Evolutionary conservation across 305 asterid species (phyloP), one percentile per base, ranked within the genome.

Genomic region (Ajuga reptans): DNA sequence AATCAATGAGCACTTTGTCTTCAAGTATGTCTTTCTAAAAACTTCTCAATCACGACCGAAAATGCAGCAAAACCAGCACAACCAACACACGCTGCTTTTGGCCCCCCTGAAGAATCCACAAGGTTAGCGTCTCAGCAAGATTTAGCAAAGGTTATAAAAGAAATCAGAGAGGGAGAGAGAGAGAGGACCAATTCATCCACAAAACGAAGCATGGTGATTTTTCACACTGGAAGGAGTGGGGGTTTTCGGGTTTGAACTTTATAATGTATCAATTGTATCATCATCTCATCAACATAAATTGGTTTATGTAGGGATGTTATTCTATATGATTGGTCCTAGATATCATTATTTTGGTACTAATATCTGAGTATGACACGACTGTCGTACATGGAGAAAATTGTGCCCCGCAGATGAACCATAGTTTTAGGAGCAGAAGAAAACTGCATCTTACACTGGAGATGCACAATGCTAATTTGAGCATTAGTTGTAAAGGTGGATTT

Each of bases 31-130:
- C 88, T 80, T 63, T 87, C 93, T 42, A 87, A 55, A 78, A 87
- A 85, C 82, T 87, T 87, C 86, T 87, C 94, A 53, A 87, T 87
- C 72, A 82, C 82, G 3, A 87, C 91, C 0, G 94, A 87, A 75
- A 87, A 87, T 43, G 94, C 88, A 59, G 91, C 92, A 64, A 88
- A 88, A 27, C 92, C 95, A 57, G 89, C 97, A 69, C 98, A 92
- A n/a, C 97, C 98, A 39, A 46, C 77, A 54, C 98, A 92, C 14
- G 98, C 89, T 46, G 98, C 97, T 83, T 87, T 78, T 31, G 96
- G 95, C 41, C 98, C 97, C 52, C 95, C 97, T 90, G 83, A 62
- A 70, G 65, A 69, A 69, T 64, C 21, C 67, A 76, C 41, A 56
- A 41, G 41, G 62, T 33, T 5, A 5, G 14, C 4, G 14, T 29